These are phyloP conservation scores for Phaeoacremonium minimum DNA, from an alignment of 2,329 filamentous ascomycete genomes.

Conservation along the genomic window DNA sequence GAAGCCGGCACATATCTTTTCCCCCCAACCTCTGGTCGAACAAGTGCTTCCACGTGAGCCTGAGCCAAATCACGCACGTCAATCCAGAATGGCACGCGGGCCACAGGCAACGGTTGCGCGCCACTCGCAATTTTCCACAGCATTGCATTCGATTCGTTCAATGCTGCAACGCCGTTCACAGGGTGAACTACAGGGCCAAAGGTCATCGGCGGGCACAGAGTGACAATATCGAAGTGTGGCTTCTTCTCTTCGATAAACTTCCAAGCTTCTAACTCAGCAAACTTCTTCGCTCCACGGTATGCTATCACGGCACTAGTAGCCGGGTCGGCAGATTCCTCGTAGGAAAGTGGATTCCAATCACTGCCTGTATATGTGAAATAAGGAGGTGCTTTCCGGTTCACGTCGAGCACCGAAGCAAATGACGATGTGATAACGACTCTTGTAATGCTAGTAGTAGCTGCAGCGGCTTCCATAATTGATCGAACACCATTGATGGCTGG, in stretches of 20 bases:
- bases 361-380: constrained; percentile 38
- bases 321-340: constrained; percentile 29
- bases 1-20: constrained; percentile 31
- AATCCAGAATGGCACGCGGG: constrained; percentile 3
- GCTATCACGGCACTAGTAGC: constrained; percentile 11
- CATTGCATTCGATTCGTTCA: constrained; percentile 72
- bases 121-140: constrained; percentile 55
- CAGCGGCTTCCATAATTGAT: constrained; percentile 32
- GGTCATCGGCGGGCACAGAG: constrained; percentile 37
- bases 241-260: constrained; percentile 21
- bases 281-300: constrained; percentile 18
- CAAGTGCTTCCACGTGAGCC: constrained; percentile 6
- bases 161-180: constrained; percentile 54
- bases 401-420: constrained; percentile 42
- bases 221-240: constrained; percentile 31
- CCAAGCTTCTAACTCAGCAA: constrained; percentile 31
- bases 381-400: constrained; percentile 23
- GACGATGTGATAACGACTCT: constrained; percentile 45
- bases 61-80: constrained; percentile 9
- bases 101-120: constrained; percentile 24
- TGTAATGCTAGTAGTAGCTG: constrained; percentile 23
- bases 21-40: constrained; percentile 12
- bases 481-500: constrained; percentile 37
- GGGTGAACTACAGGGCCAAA: constrained; percentile 52
- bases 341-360: constrained; percentile 44